Evolutionary conservation across 139 green algal species (phyloP).

Genomic region (Micractinium conductrix): DNA sequence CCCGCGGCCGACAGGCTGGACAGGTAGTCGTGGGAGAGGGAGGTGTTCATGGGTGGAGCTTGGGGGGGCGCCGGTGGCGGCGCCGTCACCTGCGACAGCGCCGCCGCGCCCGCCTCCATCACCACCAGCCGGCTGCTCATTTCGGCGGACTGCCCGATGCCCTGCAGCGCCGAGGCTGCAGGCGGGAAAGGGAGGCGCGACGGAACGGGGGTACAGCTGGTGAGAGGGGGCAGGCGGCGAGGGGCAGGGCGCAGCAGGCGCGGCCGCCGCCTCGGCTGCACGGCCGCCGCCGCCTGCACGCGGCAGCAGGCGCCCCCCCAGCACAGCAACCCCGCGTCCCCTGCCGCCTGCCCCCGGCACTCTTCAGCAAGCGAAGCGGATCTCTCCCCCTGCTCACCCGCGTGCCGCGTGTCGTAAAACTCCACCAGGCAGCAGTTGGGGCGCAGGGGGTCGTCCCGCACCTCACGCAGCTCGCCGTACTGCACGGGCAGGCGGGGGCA

Average conservation of each 20-base stretch:
- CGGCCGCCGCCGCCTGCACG: too few relatives aligned
- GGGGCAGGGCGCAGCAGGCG: too few relatives aligned
- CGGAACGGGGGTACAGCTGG: too few relatives aligned
- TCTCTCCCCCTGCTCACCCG: slow-evolving; percentile 16
- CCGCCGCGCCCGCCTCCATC: slow-evolving; percentile 16
- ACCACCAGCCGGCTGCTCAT: slow-evolving; percentile 27
- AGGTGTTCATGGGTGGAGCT: slow-evolving; percentile 13
- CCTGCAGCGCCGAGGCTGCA: slow-evolving; percentile 39
- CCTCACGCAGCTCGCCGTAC: slow-evolving; percentile 86
- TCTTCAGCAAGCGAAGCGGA: background rate
- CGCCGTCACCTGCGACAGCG: background rate
- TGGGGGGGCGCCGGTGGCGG: background rate
- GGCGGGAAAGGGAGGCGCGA: background rate
- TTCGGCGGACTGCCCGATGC: slow-evolving; percentile 22
- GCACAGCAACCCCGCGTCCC: too few relatives aligned
- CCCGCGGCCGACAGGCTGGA: background rate
- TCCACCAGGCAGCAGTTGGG: slow-evolving; percentile 73
- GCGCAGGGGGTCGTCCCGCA: slow-evolving; percentile 28
- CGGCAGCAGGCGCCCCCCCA: too few relatives aligned
- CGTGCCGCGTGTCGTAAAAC: slow-evolving; percentile 84
- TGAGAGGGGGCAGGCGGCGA: too few relatives aligned
- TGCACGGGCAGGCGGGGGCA: too few relatives aligned
- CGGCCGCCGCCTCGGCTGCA: too few relatives aligned
- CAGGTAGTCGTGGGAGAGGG: slow-evolving; percentile 10
- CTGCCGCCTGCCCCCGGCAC: too few relatives aligned